Evolutionary conservation across 805 yeast genomes (phyloP).

Genomic region (Cyberlindnera galapagoensis): DNA sequence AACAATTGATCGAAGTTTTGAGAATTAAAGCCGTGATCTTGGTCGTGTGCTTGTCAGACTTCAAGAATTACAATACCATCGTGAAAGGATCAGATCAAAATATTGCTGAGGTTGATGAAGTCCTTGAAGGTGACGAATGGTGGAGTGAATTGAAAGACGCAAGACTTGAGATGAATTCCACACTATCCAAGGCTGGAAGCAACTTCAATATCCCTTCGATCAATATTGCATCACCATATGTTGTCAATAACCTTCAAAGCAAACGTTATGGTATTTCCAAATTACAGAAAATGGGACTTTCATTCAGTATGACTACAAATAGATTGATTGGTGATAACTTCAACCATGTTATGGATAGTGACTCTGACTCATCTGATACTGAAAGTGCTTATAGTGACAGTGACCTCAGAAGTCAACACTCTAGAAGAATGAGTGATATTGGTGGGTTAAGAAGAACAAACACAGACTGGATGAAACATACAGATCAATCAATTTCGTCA

Average conservation of each 20-base stretch:
- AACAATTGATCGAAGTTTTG: constrained; percentile 59
- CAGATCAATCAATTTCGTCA: neutral
- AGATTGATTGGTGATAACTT: constrained; percentile 33
- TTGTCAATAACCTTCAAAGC: constrained; percentile 19
- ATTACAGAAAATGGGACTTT: constrained; percentile 70
- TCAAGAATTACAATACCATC: constrained; percentile 65
- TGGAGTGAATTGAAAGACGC: constrained; percentile 67
- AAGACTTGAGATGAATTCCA: constrained; percentile 27
- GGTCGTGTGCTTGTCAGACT: constrained; percentile 57
- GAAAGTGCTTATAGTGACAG: constrained; percentile 19
- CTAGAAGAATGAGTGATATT: constrained; percentile 4
- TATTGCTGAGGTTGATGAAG: constrained; percentile 40
- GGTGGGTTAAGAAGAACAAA: constrained; percentile 7
- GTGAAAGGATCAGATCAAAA: constrained; percentile 55
- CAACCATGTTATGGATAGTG: constrained; percentile 17
- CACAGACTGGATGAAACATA: constrained; percentile 3
- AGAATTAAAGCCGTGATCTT: constrained; percentile 80
- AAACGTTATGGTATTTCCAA: constrained; percentile 43
- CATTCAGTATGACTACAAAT: constrained; percentile 69
- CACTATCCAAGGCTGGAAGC: no score
- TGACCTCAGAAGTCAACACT: constrained; percentile 9
- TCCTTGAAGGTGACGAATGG: constrained; percentile 69
- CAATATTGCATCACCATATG: constrained; percentile 25
- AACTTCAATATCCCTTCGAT: constrained; percentile 30
- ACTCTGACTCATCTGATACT: constrained; percentile 25